Evolutionary conservation across 78 protist genomes (phyloP), one percentile per base, ranked within the genome.

Genomic region (Planoprotostelium fungivorum): DNA sequence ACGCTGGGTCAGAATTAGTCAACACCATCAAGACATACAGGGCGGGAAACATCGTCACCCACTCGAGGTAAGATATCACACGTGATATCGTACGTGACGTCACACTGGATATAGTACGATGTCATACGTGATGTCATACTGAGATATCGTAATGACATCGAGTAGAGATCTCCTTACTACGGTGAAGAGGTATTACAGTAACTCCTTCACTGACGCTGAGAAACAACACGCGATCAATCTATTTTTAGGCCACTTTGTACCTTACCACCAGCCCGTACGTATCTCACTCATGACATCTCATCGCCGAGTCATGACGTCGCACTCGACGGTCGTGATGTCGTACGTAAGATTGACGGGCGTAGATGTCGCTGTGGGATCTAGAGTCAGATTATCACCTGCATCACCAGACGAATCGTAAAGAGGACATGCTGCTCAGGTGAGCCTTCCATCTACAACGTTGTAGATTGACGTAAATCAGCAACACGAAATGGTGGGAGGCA

Each of bases 221-320:
- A 96, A 96, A 88, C 98, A 97, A 90, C 92, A 93, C 34, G 91
- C 98, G 0, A 96, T 96, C 89, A 98, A 98, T 88, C 73, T 98
- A 1, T 96, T 98, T 63, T 87, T 98, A 1, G 99, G 99, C 28
- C 36, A 87, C 84, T 97, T 63, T 38, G 84, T 83, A 10, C 99
- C 99, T 0, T 63, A 88, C 9, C n/a, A 37, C 28, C 37, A 38
- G 5, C 16, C 16, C 1, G 94, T 87, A 51, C 5, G n/a, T 25
- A 51, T 51, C 73, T 51, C 16, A 51, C 16, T 51, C 16, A 51
- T n/a, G n/a, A n/a, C n/a, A n/a, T n/a, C n/a, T n/a, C n/a, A n/a
- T n/a, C n/a, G n/a, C n/a, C n/a, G n/a, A n/a, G n/a, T n/a, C n/a
- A n/a, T n/a, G n/a, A n/a, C n/a, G n/a, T n/a, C n/a, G n/a, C n/a